These are phyloP conservation scores for Thermomucor indicae-seudaticae DNA, from an alignment of 371 early-diverging fungal species.

Conservation along the genomic window DNA sequence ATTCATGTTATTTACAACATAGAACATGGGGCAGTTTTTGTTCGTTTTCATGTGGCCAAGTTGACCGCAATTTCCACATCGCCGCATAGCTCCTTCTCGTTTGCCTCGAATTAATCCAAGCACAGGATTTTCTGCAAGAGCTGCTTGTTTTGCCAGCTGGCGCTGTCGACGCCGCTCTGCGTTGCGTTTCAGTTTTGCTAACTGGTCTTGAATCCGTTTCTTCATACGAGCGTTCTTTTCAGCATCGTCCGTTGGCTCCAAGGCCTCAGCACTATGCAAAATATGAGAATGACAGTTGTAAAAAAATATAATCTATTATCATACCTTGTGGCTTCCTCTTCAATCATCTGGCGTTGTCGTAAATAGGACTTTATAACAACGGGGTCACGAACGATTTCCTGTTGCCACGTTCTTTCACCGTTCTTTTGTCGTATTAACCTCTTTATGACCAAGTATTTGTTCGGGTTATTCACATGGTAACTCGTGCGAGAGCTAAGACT, in stretches of 20 bases:
- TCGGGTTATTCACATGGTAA: slow-evolving; percentile 49
- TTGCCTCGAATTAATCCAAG: slow-evolving; percentile 54
- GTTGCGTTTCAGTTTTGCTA: slow-evolving; percentile 61
- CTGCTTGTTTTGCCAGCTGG: slow-evolving; percentile 42
- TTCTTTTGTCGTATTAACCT: slow-evolving; percentile 54
- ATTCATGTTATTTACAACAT: slow-evolving; percentile 23
- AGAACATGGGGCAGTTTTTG: slow-evolving; percentile 75
- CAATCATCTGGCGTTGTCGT: slow-evolving; percentile 79
- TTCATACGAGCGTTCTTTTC: slow-evolving; percentile 62
- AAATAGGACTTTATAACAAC: slow-evolving; percentile 88
- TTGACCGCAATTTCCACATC: slow-evolving; percentile 83
- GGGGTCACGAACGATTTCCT: slow-evolving; percentile 77
- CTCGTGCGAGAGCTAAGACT: slow-evolving; percentile 56
- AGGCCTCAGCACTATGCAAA: slow-evolving; percentile 38
- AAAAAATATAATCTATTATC: background rate
- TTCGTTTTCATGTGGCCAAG: slow-evolving; percentile 89
- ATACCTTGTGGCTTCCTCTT: slow-evolving; percentile 56
- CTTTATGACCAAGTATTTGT: slow-evolving; percentile 62
- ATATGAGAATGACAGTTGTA: background rate
- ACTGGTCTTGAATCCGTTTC: slow-evolving; percentile 58
- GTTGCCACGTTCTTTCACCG: slow-evolving; percentile 73
- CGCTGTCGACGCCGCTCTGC: slow-evolving; percentile 57
- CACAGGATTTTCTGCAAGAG: slow-evolving; percentile 47
- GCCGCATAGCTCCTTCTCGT: slow-evolving; percentile 55
- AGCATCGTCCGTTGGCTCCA: slow-evolving; percentile 58